These are phyloP conservation scores for Amylocystis lapponica DNA, from an alignment of 768 basidiomycete species.

Conservation along the genomic window DNA sequence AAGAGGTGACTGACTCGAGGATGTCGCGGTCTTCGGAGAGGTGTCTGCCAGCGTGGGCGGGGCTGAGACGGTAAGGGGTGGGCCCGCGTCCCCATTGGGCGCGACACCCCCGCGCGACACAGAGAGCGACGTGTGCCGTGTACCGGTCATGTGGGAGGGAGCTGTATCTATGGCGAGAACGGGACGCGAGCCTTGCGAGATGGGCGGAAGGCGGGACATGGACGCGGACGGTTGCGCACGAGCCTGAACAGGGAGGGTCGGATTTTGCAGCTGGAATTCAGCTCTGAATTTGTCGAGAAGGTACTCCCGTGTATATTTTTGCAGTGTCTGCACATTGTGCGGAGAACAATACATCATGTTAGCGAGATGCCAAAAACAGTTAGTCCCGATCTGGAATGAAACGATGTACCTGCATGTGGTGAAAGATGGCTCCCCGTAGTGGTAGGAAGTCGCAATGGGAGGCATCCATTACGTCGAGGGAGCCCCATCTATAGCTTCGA, in stretches of 20 bases:
- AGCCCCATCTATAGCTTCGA: constrained; percentile 80
- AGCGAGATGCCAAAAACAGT: constrained; percentile 6
- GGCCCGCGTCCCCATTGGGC: constrained; percentile 12
- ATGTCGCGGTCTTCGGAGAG: constrained; percentile 26
- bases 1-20: constrained; percentile 32
- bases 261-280: constrained; percentile 15
- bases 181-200: constrained; percentile 42
- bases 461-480: constrained; percentile 72
- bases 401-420: constrained; percentile 76
- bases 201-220: constrained; percentile 18
- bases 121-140: constrained; percentile 36
- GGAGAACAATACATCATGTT: constrained; percentile 1
- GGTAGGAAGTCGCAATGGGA: constrained; percentile 76
- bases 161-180: constrained; percentile 60
- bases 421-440: constrained; percentile 75
- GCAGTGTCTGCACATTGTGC: constrained; percentile 52
- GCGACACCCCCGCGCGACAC: constrained; percentile 12
- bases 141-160: constrained; percentile 35
- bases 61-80: constrained; percentile 3
- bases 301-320: constrained; percentile 81
- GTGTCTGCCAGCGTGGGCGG: constrained; percentile 12
- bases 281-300: constrained; percentile 66
- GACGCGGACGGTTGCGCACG: constrained; percentile 12
- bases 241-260: constrained; percentile 2
- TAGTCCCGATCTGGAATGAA: constrained; percentile 3